phyloP scores from a whole-genome alignment of 805 yeast species.

The Zygoascus tannicola region DNA sequence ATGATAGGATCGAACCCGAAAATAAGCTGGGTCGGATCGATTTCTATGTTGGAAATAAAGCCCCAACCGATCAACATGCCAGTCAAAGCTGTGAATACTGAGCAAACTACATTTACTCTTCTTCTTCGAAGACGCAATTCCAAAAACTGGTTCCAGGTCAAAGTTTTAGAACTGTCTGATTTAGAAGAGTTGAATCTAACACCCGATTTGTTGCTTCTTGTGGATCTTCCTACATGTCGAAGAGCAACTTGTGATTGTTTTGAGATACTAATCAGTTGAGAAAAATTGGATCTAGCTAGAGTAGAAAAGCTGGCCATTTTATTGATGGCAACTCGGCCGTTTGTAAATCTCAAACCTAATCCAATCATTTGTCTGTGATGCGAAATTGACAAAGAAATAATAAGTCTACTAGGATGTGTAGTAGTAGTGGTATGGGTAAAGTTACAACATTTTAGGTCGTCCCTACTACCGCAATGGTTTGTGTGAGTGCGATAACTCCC shows the following conservation, averaged over 20 bases:
- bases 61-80: constrained; percentile 66
- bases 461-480: too few relatives aligned
- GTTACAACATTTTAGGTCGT: too few relatives aligned
- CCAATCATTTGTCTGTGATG: too few relatives aligned
- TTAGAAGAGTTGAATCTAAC: neutral
- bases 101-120: constrained; percentile 54
- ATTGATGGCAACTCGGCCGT: too few relatives aligned
- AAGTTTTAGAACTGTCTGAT: constrained; percentile 1
- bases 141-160: constrained; percentile 79
- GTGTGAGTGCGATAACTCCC: too few relatives aligned
- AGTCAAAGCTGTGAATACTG: constrained; percentile 54
- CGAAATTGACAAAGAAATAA: too few relatives aligned
- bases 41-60: constrained; percentile 67
- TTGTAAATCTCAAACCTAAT: too few relatives aligned
- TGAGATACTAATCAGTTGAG: neutral
- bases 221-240: too few relatives aligned
- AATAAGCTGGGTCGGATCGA: constrained; percentile 78
- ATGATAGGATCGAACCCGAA: constrained; percentile 86
- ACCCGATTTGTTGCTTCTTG: too few relatives aligned
- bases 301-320: too few relatives aligned
- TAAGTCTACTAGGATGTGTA: too few relatives aligned
- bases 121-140: constrained; percentile 67
- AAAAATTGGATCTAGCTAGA: neutral
- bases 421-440: too few relatives aligned
- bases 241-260: neutral